Percentiles rank a stretch among this genome's conserved stretches.
Conservation (phyloP, 106 monocot species). For the Allium fistulosum region DNA sequence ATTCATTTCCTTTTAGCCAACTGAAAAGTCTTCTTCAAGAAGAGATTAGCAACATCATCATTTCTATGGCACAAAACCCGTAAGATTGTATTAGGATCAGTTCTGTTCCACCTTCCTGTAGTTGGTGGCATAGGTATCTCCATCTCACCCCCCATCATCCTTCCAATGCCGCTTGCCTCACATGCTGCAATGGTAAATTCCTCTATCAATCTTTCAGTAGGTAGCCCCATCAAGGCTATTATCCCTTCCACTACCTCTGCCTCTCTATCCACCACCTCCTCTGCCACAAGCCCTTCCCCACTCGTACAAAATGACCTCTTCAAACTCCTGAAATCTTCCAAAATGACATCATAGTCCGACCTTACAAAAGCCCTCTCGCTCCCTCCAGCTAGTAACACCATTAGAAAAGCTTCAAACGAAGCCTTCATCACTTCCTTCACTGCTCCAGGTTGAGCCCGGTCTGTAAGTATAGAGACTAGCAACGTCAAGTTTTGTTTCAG, state of each 20-base stretch:
- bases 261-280: constrained; percentile 53
- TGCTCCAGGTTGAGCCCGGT: constrained; percentile 41
- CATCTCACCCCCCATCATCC: constrained; percentile 2
- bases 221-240: constrained; percentile 33
- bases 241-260: constrained; percentile 43
- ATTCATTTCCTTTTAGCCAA: constrained; percentile 45
- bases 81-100: constrained; percentile 40
- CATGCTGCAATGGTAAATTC: constrained; percentile 40
- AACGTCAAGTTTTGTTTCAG: constrained; percentile 51
- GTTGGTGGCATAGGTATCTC: constrained; percentile 38
- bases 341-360: constrained; percentile 27
- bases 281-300: constrained; percentile 48
- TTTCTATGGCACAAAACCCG: constrained; percentile 52
- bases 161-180: constrained; percentile 3
- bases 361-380: constrained; percentile 29
- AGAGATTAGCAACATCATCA: constrained; percentile 35
- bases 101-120: constrained; percentile 34
- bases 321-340: constrained; percentile 45
- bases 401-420: constrained; percentile 47
- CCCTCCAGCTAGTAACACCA: constrained; percentile 58
- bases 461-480: constrained; percentile 26
- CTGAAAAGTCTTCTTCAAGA: constrained; percentile 50
- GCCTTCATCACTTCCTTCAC: constrained; percentile 62
- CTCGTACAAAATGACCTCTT: constrained; percentile 40
- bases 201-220: constrained; percentile 45